phyloP scores from a whole-genome alignment of 768 basidiomycete species.

The Tricholoma matsutake region DNA sequence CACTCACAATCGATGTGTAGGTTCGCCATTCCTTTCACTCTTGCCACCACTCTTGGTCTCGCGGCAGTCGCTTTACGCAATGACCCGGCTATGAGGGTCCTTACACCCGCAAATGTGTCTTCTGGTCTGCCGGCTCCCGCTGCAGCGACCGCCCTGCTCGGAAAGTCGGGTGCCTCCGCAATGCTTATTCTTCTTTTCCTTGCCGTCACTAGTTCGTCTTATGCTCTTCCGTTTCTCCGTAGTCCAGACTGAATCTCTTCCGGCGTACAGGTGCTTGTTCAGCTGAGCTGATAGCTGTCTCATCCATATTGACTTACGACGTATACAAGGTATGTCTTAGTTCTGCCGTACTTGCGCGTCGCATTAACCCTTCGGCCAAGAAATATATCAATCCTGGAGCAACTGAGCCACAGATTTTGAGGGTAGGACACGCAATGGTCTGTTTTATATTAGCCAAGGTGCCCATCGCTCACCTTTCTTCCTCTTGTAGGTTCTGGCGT shows the following conservation, averaged over 20 bases:
- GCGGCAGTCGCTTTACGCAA: conserved; percentile 78
- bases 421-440: conserved; percentile 66
- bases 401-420: conserved; percentile 67
- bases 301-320: conserved; percentile 80
- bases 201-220: conserved; percentile 54
- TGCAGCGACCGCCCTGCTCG: conserved; percentile 78
- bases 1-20: conserved; percentile 24
- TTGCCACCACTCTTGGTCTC: conserved; percentile 86
- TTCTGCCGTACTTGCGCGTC: not conserved
- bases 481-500: conserved; percentile 51
- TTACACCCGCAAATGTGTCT: conserved; percentile 63
- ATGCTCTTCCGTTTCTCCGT: not conserved
- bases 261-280: conserved; percentile 62
- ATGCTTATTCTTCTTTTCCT: conserved; percentile 82
- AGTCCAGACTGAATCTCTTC: not conserved
- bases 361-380: conserved; percentile 25
- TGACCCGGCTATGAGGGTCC: conserved; percentile 49
- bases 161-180: conserved; percentile 74
- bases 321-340: conserved; percentile 59
- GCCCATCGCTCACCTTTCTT: not conserved
- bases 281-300: conserved; percentile 91
- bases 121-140: conserved; percentile 88
- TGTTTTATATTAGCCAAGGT: conserved; percentile 10
- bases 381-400: conserved; percentile 81
- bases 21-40: conserved; percentile 84